Evolutionary conservation across 1,284 basidiomycete species (phyloP).

Genomic region (Apiotrichum siamense): DNA sequence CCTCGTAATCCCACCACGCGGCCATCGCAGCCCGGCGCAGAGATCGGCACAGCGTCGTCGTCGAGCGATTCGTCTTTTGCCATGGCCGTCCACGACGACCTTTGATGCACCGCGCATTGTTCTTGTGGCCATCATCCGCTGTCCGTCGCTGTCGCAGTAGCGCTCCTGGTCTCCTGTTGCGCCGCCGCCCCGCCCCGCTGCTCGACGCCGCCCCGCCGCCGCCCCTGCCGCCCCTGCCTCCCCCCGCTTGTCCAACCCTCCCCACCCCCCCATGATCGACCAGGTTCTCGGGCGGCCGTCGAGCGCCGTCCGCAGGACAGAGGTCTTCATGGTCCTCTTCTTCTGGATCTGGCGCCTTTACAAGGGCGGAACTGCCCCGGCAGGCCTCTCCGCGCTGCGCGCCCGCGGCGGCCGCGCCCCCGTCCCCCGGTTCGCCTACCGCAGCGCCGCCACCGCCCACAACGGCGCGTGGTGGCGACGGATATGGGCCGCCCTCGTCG

Average conservation of each 20-base stretch:
- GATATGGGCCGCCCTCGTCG: constrained; percentile 32
- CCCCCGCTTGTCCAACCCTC: too few relatives aligned
- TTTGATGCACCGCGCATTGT: too few relatives aligned
- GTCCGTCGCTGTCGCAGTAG: too few relatives aligned
- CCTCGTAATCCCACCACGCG: too few relatives aligned
- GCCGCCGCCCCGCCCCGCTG: too few relatives aligned
- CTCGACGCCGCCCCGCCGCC: too few relatives aligned
- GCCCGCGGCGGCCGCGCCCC: background rate
- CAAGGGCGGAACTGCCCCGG: constrained; percentile 64
- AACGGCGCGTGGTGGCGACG: constrained; percentile 16
- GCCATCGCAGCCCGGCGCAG: too few relatives aligned
- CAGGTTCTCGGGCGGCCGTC: constrained; percentile 72
- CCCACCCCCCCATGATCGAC: constrained; percentile 61
- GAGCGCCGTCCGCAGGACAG: constrained; percentile 66
- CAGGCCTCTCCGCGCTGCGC: constrained; percentile 43
- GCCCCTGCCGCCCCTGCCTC: background rate
- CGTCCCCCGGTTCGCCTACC: background rate
- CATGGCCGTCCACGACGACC: too few relatives aligned
- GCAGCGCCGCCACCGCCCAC: background rate
- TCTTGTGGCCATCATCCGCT: too few relatives aligned
- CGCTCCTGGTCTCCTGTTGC: too few relatives aligned
- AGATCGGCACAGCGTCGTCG: too few relatives aligned
- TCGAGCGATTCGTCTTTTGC: too few relatives aligned
- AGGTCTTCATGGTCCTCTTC: constrained; percentile 75
- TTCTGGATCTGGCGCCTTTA: constrained; percentile 82